Evolutionary conservation across 2,329 filamentous ascomycete species (phyloP).

Genomic region (Geosmithia putterillii): DNA sequence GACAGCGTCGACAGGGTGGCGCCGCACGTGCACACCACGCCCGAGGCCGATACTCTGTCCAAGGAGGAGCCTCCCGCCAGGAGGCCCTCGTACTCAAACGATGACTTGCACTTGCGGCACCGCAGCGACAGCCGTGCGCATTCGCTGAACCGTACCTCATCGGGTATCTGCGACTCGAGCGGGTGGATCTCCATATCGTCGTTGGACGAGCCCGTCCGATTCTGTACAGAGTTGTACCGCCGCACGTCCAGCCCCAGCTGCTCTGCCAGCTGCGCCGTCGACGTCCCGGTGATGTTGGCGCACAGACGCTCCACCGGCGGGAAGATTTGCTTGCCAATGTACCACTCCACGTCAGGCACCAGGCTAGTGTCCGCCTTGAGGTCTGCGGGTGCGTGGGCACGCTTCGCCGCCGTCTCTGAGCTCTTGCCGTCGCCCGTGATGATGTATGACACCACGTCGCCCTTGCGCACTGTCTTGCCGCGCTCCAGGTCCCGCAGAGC

Average conservation of each 20-base stretch:
- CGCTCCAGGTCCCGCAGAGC: conserved; percentile 77
- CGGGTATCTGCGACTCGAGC: conserved; percentile 87
- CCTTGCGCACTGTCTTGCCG: conserved; percentile 79
- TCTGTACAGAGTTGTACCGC: conserved; percentile 54
- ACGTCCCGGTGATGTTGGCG: conserved; percentile 88
- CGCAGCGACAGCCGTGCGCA: conserved; percentile 65
- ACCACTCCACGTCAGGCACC: conserved; percentile 90
- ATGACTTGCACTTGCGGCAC: conserved; percentile 68
- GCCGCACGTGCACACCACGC: conserved; percentile 61
- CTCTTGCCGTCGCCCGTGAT: conserved; percentile 63
- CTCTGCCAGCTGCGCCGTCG: conserved; percentile 78
- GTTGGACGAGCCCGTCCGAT: conserved; percentile 33
- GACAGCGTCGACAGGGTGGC: conserved; percentile 55
- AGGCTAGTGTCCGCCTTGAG: conserved; percentile 64
- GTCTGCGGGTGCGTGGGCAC: conserved; percentile 78
- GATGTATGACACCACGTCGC: conserved; percentile 93
- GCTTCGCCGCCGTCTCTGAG: conserved; percentile 67
- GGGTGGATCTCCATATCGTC: conserved; percentile 70
- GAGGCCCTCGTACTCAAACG: conserved; percentile 67
- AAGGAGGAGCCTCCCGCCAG: conserved; percentile 33
- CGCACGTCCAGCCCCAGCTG: conserved; percentile 84
- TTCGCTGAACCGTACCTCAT: conserved; percentile 77
- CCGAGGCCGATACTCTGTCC: conserved; percentile 55
- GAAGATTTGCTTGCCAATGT: conserved; percentile 96
- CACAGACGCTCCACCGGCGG: conserved; percentile 95